These are phyloP conservation scores for Pseudozyma sp. DNA, from an alignment of 1,284 basidiomycete genomes.

Conservation along the genomic window DNA sequence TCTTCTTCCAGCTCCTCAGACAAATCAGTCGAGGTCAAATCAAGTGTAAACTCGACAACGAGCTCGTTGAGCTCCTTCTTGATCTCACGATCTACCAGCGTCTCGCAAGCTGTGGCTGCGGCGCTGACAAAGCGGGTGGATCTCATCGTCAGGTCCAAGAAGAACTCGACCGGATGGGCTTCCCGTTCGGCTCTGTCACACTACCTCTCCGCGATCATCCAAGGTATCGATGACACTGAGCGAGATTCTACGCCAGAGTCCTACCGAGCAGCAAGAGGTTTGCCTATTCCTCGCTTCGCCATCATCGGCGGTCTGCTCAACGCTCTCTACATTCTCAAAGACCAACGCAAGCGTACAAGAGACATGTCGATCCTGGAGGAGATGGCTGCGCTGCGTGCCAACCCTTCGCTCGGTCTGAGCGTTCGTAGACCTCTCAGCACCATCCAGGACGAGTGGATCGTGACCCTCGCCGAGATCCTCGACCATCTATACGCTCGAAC, in stretches of 20 bases:
- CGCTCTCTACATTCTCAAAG: conserved; percentile 55
- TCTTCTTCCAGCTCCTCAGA: conserved; percentile 8
- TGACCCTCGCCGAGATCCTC: conserved; percentile 54
- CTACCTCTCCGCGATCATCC: conserved; percentile 51
- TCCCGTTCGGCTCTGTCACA: conserved; percentile 47
- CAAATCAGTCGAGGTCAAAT: not conserved
- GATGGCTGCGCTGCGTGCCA: conserved; percentile 41
- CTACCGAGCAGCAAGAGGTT: conserved; percentile 31
- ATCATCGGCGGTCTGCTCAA: conserved; percentile 60
- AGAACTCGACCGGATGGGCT: conserved; percentile 44
- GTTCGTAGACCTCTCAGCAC: conserved; percentile 29
- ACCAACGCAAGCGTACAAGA: conserved; percentile 35
- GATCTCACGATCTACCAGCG: conserved; percentile 38
- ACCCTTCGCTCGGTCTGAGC: conserved; percentile 47
- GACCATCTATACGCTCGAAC: conserved; percentile 33
- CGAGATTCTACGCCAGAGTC: conserved; percentile 28
- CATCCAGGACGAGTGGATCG: conserved; percentile 58
- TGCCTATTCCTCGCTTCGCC: conserved; percentile 57
- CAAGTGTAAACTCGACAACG: not conserved
- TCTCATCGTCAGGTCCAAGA: conserved; percentile 45
- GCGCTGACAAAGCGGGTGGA: conserved; percentile 55
- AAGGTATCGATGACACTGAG: conserved; percentile 37
- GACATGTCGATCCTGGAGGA: conserved; percentile 51
- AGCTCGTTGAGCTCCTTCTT: conserved; percentile 42
- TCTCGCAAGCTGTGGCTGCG: conserved; percentile 55